Conservation (phyloP, 2,329 filamentous ascomycete genomes). For the Verticillium nonalfalfae region DNA sequence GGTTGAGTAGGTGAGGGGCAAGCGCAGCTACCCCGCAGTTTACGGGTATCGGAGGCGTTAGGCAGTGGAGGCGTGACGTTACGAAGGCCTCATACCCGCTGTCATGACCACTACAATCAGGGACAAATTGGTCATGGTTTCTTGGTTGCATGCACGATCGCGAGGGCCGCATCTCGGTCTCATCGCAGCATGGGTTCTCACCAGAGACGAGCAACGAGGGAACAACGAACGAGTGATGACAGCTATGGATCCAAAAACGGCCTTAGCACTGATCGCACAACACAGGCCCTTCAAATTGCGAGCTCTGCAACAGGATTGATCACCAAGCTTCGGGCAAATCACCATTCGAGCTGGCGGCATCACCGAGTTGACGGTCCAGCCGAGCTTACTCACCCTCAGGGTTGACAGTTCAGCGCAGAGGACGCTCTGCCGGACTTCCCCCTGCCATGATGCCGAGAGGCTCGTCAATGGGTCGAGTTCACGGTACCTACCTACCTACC, state of each 20-base stretch:
- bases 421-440: background rate
- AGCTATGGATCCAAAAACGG: background rate
- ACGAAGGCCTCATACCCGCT: background rate
- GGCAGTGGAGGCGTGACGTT: background rate
- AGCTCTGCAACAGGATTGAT: background rate
- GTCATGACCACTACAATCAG: background rate
- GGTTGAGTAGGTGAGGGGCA: background rate
- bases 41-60: background rate
- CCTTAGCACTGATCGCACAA: background rate
- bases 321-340: background rate
- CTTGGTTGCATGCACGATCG: background rate
- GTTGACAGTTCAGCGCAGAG: no score
- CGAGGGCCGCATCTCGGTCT: background rate
- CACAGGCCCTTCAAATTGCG: background rate
- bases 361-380: background rate
- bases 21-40: background rate
- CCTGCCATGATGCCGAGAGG: background rate
- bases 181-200: background rate
- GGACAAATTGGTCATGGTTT: background rate
- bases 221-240: background rate
- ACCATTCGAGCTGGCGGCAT: background rate
- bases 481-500: background rate
- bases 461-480: background rate
- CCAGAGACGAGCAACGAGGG: no score
- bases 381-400: no score